These are phyloP conservation scores for Lecanosticta acicola DNA, from an alignment of 2,329 filamentous ascomycete genomes.

Conservation along the genomic window DNA sequence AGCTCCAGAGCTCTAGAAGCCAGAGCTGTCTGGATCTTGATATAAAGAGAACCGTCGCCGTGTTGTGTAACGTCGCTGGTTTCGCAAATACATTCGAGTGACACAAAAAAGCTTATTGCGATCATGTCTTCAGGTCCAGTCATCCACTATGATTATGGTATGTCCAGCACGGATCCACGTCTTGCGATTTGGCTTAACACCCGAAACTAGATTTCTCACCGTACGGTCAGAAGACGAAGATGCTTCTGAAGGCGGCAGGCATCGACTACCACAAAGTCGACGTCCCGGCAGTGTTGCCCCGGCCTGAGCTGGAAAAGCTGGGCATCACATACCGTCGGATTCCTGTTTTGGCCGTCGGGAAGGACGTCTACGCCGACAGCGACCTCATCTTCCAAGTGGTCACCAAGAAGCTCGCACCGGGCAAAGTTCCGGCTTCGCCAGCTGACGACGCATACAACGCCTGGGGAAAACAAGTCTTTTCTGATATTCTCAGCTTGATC, in stretches of 20 bases:
- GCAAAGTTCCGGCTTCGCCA: conserved; percentile 17
- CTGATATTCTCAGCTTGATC: conserved; percentile 20
- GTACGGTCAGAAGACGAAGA: conserved; percentile 28
- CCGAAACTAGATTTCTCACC: conserved; percentile 23
- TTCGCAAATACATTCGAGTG: too few species aligned
- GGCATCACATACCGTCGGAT: conserved; percentile 32
- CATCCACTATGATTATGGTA: conserved; percentile 30
- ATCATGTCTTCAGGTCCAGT: conserved; percentile 9
- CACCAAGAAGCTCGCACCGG: conserved; percentile 12
- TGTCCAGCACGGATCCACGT: not conserved
- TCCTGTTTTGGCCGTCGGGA: conserved; percentile 29
- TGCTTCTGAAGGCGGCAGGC: conserved; percentile 21
- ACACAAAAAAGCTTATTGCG: not conserved
- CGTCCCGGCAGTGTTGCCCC: conserved; percentile 26
- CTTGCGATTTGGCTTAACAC: not conserved
- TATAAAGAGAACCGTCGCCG: too few species aligned
- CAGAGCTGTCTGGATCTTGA: too few species aligned
- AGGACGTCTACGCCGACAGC: conserved; percentile 30
- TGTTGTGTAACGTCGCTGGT: not conserved
- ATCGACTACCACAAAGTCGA: conserved; percentile 24
- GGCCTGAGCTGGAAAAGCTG: conserved; percentile 27
- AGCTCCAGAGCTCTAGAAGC: conserved; percentile 1
- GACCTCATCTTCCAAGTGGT: conserved; percentile 22
- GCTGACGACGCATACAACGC: conserved; percentile 28
- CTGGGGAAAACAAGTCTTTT: conserved; percentile 25